phyloP scores from a whole-genome alignment of 371 early-diverging fungal genomes.

The Lichtheimia corymbifera region DNA sequence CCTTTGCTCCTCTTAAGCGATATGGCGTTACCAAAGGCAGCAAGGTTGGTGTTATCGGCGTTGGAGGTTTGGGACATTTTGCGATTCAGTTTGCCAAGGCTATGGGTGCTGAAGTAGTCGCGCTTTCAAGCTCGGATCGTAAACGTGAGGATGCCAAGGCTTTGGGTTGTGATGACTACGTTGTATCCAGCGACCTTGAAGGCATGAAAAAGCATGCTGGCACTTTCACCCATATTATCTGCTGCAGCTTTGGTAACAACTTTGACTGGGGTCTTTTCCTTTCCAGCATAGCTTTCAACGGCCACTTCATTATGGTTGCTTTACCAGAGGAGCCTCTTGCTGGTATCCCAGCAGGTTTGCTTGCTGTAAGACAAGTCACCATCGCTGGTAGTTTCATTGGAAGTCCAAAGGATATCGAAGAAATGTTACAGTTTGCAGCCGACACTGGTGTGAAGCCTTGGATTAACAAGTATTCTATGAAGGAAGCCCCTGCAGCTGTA shows the following conservation, averaged over 20 bases:
- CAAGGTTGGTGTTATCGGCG: conserved; percentile 69
- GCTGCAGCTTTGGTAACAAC: conserved; percentile 43
- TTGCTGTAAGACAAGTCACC: conserved; percentile 43
- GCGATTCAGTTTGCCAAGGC: conserved; percentile 57
- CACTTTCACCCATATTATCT: conserved; percentile 22
- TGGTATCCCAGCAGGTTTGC: conserved; percentile 29
- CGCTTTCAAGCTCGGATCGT: conserved; percentile 27
- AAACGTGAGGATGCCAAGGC: conserved; percentile 38
- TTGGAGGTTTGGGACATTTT: conserved; percentile 52
- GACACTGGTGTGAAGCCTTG: conserved; percentile 64
- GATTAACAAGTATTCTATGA: conserved; percentile 66
- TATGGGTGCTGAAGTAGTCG: conserved; percentile 68
- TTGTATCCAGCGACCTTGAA: conserved; percentile 21
- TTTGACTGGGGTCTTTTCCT: conserved; percentile 46
- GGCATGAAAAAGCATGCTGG: conserved; percentile 12
- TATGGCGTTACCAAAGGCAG: conserved; percentile 46
- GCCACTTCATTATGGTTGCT: conserved; percentile 61
- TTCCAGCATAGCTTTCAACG: conserved; percentile 40
- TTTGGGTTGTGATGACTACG: conserved; percentile 42
- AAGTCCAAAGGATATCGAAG: conserved; percentile 48
- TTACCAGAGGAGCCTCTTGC: conserved; percentile 53
- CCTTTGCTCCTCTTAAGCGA: conserved; percentile 59
- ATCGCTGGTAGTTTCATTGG: conserved; percentile 75
- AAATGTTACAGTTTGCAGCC: conserved; percentile 74
- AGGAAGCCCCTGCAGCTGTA: conserved; percentile 62